Base-by-base conservation (phyloP, 805 yeast genomes). In the Yamadazyma laniorum region DNA sequence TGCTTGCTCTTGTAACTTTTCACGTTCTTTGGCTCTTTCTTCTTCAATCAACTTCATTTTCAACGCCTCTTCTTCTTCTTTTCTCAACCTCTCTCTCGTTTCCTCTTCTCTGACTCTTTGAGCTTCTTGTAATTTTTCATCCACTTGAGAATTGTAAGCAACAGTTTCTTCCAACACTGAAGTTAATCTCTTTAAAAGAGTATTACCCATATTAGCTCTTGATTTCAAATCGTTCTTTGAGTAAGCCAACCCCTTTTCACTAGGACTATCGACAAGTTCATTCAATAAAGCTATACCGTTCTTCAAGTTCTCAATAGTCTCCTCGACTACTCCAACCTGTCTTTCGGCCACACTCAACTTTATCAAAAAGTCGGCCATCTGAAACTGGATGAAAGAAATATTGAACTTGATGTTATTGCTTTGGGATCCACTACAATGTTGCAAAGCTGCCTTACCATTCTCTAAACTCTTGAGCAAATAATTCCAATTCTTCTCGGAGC, bases 201-300 rank as follows among this genome's bases (percentile, higher is more conserved):
- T 85, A 40, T 80, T 77, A 56, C 95, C 96, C 74, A 88, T 75
- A 48, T 77, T 76, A n/a, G 93, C 91, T 63, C 97, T 80, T 49
- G 89, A 82, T 52, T 80, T 82, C 49, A 93, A 69, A 46, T 90
- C 96, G 14, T 78, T 78, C 18, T 83, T 71, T 2, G 95, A 83
- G 56, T 79, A 86, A 23, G 96, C 95, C 8, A 95, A 82, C 32
- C 65, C 62, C 16, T 70, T 76, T 14, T 75, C 77, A 1, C 64
- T 70, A 0, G 65, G 52, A 3, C 90, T 72, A 3, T 33, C 37
- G 3, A 19, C 38, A 42, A 85, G 65, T 41, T 74, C 77, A 27
- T 73, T 77, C 53, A 91, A 69, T 3, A 72, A 56, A 13, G 53
- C 56, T 40, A 87, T 75, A 7, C 90, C 95, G 16, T 72, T 70